Conservation (phyloP, 1,284 basidiomycete genomes). For the Earliella scabrosa region DNA sequence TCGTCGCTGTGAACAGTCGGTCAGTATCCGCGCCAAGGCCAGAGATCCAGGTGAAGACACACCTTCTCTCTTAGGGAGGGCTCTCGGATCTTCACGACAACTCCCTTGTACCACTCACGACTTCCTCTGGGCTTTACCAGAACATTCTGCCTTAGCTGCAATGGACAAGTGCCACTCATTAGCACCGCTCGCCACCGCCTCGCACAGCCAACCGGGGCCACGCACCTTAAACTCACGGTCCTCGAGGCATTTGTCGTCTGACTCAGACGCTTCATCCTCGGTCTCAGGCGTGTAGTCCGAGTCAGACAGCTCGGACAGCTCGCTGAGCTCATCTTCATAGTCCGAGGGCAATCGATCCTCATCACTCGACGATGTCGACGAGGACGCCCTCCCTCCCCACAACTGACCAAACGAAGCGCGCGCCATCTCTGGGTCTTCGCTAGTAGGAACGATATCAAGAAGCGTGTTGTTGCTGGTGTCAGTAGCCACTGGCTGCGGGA, state of each 20-base stretch:
- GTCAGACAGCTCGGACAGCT: constrained; percentile 21
- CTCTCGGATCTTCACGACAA: constrained; percentile 15
- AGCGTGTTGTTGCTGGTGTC: not conserved
- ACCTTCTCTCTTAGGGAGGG: constrained; percentile 11
- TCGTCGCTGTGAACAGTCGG: constrained; percentile 4
- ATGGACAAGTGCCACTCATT: not conserved
- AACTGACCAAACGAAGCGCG: constrained; percentile 2
- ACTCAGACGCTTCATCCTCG: constrained; percentile 27
- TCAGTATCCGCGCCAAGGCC: too few relatives aligned
- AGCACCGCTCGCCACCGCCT: not conserved
- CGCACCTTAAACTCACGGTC: constrained; percentile 11
- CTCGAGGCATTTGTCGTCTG: constrained; percentile 5
- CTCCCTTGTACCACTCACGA: constrained; percentile 20
- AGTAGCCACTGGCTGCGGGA: constrained; percentile 1
- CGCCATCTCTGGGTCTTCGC: constrained; percentile 3
- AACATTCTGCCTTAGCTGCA: constrained; percentile 16
- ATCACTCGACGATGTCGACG: constrained; percentile 14
- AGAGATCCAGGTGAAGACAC: not conserved
- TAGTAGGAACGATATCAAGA: not conserved
- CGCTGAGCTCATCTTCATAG: constrained; percentile 15
- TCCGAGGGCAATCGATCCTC: constrained; percentile 10
- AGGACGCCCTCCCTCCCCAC: constrained; percentile 9
- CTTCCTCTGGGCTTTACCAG: constrained; percentile 21
- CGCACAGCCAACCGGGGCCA: not conserved
- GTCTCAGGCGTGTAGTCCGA: constrained; percentile 27